Evolutionary conservation across 805 yeast species (phyloP), one percentile per base, ranked within the genome.

Genomic region (Cyberlindnera mycetangii): DNA sequence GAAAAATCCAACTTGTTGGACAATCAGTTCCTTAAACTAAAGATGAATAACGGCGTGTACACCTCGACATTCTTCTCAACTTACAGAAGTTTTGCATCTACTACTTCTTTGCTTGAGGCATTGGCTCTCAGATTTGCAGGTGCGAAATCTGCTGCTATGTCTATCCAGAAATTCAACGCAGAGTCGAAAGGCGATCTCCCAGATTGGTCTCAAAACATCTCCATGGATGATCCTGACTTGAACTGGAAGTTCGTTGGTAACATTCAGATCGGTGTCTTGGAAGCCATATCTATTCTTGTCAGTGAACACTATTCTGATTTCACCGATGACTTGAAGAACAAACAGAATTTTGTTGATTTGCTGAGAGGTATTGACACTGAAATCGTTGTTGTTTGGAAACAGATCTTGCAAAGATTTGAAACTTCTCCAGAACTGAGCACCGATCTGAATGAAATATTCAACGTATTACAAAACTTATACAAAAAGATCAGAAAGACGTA

Each of bases 201-300:
- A 0, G 75, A 75, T 32, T 85, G 93, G 93, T 71, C 70, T 28
- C 49, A 60, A 3, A 64, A 49, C 15, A 50, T 66, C 9, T 42
- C 58, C 8, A 41, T 65, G 4, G 68, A 69, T 35, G 68, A 75
- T 21, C 67, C 74, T 0, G 74, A 75, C 3, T 70, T 84, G 27
- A 85, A 83, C 53, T 81, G 83, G 73, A 74, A 74, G 36, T 74
- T 79, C 43, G 81, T 87, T 36, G 81, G 85, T 10, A 87, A 83
- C 57, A 85, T 90, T 34, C 93, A 89, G 59, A 71, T 85, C 31
- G 95, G 95, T 32, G 79, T 89, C 25, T 68, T 89, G 47, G 95
- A 87, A 59, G 87, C 89, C 0, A 67, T 89, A 45, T 74, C 80
- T 35, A 75, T 83, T 24, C 74, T 95, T 62, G 78, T 88, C 17